Evolutionary conservation across 805 yeast genomes (phyloP).

Genomic region (Ogataea wickerhamii): DNA sequence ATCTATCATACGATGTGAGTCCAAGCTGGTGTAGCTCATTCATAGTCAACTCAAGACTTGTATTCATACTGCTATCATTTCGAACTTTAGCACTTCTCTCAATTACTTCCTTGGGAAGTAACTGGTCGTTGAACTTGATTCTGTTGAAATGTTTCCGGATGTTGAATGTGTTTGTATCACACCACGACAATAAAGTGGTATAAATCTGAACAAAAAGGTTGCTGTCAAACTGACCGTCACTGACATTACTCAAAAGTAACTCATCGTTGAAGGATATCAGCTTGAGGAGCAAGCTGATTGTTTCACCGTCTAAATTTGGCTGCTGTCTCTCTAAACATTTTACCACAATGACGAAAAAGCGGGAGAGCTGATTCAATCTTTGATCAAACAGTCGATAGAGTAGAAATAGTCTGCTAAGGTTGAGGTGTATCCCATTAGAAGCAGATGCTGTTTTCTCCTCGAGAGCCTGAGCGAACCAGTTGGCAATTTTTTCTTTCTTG

Average conservation of each 20-base stretch:
- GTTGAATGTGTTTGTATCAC: constrained; percentile 11
- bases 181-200: constrained; percentile 19
- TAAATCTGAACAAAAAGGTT: constrained; percentile 17
- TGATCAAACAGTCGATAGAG: constrained; percentile 20
- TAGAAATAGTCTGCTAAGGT: constrained; percentile 7
- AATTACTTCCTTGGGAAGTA: constrained; percentile 5
- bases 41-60: constrained; percentile 6
- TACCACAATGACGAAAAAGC: constrained; percentile 16
- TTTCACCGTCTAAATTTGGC: constrained; percentile 6
- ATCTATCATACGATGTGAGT: constrained; percentile 26
- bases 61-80: constrained; percentile 1
- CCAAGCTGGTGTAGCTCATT: constrained; percentile 25
- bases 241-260: constrained; percentile 17
- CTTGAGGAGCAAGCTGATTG: constrained; percentile 19
- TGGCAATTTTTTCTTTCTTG: constrained; percentile 6
- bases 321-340: constrained; percentile 10
- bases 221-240: constrained; percentile 4
- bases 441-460: not conserved
- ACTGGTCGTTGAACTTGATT: constrained; percentile 6
- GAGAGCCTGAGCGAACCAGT: constrained; percentile 12
- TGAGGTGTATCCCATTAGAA: constrained; percentile 1
- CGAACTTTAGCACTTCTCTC: constrained; percentile 1
- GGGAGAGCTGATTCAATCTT: constrained; percentile 14
- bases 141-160: constrained; percentile 6
- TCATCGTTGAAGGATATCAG: constrained; percentile 20